These are phyloP conservation scores for Melanogaster broomeanus DNA, from an alignment of 768 basidiomycete species.

Conservation along the genomic window DNA sequence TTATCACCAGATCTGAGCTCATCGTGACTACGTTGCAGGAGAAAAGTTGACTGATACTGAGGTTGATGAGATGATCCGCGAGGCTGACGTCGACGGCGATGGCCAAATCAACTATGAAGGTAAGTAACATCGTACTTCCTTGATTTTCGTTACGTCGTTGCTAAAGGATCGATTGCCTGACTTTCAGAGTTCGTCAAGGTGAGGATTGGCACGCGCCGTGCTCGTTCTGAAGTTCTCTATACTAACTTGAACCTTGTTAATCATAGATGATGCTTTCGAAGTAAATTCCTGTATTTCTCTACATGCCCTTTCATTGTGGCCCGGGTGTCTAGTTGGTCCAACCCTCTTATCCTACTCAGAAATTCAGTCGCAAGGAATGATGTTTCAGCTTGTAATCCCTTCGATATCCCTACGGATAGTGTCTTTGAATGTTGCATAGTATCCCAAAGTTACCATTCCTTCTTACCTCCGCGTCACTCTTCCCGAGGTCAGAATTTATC, in stretches of 20 bases:
- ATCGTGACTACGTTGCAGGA: conserved; percentile 40
- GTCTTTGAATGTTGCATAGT: background rate
- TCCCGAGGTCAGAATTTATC: background rate
- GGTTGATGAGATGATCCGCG: conserved; percentile 96
- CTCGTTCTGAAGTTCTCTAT: conserved; percentile 4
- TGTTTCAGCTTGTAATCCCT: conserved; percentile 9
- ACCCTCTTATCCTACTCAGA: conserved; percentile 1
- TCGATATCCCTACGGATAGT: background rate
- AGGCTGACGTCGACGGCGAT: conserved; percentile 93
- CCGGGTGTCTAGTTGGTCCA: background rate
- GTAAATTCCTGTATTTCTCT: conserved; percentile 36
- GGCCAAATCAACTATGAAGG: conserved; percentile 92
- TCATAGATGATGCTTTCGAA: conserved; percentile 75
- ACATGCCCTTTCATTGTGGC: conserved; percentile 11
- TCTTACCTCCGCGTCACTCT: background rate
- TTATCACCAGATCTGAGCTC: background rate
- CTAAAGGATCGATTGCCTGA: background rate
- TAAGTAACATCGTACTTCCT: conserved; percentile 29
- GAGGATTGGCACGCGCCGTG: conserved; percentile 9
- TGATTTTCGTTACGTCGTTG: background rate
- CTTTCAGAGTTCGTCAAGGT: conserved; percentile 76
- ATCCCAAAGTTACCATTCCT: no score
- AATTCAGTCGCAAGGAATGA: background rate
- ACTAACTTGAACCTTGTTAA: conserved; percentile 12
- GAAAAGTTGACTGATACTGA: conserved; percentile 87